Percentiles rank a stretch among this genome's conserved stretches.
Conservation (phyloP, 2,329 filamentous ascomycete species). For the Alternaria tenuissima region DNA sequence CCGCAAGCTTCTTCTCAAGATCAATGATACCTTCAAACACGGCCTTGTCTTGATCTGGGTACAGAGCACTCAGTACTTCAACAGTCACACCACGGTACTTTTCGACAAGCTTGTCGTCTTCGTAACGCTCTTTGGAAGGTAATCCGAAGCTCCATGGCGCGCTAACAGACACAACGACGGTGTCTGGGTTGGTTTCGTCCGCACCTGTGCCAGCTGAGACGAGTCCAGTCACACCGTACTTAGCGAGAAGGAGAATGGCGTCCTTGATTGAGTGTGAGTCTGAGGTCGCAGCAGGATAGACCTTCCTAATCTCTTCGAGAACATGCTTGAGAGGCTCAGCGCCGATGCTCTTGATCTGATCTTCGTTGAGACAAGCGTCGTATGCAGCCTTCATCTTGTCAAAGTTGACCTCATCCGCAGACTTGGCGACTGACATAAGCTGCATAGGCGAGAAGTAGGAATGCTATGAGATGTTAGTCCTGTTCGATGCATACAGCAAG, state of each 20-base stretch:
- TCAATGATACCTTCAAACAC: slow-evolving; percentile 49
- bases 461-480: slow-evolving; percentile 49
- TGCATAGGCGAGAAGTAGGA: slow-evolving; percentile 58
- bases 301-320: slow-evolving; percentile 59
- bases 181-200: slow-evolving; percentile 65
- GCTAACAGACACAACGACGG: slow-evolving; percentile 58
- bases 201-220: slow-evolving; percentile 43
- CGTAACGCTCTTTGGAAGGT: slow-evolving; percentile 48
- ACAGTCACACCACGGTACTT: slow-evolving; percentile 38
- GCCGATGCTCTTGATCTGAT: slow-evolving; percentile 63
- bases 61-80: slow-evolving; percentile 31
- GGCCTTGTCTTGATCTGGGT: slow-evolving; percentile 44
- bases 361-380: slow-evolving; percentile 71
- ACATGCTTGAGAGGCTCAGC: slow-evolving; percentile 64
- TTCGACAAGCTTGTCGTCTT: slow-evolving; percentile 45
- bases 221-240: slow-evolving; percentile 53
- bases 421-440: slow-evolving; percentile 44
- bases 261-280: slow-evolving; percentile 48
- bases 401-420: slow-evolving; percentile 69
- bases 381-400: slow-evolving; percentile 71
- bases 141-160: slow-evolving; percentile 59
- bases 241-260: slow-evolving; percentile 58
- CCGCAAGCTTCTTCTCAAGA: slow-evolving; percentile 69
- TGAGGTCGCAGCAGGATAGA: slow-evolving; percentile 21
- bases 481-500: background rate